Conservation (phyloP, 768 basidiomycete species). For the Leccinum disarticulatum region DNA sequence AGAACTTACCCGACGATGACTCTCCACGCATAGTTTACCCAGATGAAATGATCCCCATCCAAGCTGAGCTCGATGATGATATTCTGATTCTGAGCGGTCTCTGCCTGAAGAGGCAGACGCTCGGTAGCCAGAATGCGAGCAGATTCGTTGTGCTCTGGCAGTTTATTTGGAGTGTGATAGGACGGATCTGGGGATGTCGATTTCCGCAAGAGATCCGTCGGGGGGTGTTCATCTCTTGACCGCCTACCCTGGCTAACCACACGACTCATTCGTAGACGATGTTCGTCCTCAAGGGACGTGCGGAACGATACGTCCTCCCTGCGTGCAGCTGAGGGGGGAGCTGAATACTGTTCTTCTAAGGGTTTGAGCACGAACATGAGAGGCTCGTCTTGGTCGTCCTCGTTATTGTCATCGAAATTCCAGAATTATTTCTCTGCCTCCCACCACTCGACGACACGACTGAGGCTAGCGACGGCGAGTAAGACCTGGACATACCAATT, state of each 20-base stretch:
- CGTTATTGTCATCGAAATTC: constrained; percentile 95
- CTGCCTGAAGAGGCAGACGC: constrained; percentile 84
- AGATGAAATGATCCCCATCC: constrained; percentile 92
- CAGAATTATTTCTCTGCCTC: constrained; percentile 99
- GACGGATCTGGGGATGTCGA: constrained; percentile 38
- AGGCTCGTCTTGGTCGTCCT: constrained; percentile 88
- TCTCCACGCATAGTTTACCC: constrained; percentile 95
- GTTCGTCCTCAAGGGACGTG: constrained; percentile 33
- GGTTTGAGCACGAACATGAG: constrained; percentile 94
- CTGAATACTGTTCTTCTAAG: constrained; percentile 54
- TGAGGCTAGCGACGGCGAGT: constrained; percentile 92
- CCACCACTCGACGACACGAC: constrained; percentile 99
- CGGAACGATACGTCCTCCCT: constrained; percentile 39
- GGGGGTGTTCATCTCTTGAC: constrained; percentile 55
- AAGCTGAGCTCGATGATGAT: constrained; percentile 93
- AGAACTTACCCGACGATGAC: constrained; percentile 80
- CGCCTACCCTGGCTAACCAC: constrained; percentile 53
- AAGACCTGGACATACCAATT: constrained; percentile 98
- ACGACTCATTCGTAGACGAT: constrained; percentile 46
- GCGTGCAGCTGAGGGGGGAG: constrained; percentile 40
- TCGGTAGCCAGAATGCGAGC: constrained; percentile 87
- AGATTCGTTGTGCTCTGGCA: constrained; percentile 65
- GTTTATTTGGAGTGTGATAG: constrained; percentile 42
- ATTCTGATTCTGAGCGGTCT: constrained; percentile 93
- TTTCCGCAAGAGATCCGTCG: constrained; percentile 46